phyloP scores from a whole-genome alignment of 345 rosid species.

The Tarenaya hassleriana region DNA sequence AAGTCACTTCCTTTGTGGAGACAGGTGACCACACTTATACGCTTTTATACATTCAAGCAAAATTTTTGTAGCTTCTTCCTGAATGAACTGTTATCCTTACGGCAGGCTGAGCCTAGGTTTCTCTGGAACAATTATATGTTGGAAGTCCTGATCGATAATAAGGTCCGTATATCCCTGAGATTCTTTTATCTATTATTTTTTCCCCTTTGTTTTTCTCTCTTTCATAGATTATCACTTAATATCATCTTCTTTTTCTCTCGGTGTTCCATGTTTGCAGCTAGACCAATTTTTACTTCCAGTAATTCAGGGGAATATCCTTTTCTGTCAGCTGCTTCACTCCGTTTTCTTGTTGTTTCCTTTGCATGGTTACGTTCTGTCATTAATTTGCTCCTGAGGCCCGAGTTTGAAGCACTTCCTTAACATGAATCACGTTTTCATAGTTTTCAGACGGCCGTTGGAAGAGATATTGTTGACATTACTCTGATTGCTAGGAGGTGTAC shows the following conservation, averaged over 20 bases:
- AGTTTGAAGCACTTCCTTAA: conserved; percentile 41
- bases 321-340: conserved; percentile 9
- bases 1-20: conserved; percentile 98
- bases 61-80: conserved; percentile 6
- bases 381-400: neutral
- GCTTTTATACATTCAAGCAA: conserved; percentile 5
- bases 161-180: conserved; percentile 40
- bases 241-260: conserved; percentile 19
- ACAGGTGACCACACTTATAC: conserved; percentile 51
- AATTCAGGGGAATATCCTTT: conserved; percentile 98
- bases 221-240: too few relatives aligned
- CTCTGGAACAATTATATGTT: conserved; percentile 96
- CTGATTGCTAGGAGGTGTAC: conserved; percentile 95
- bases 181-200: conserved; percentile 10
- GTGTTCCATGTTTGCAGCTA: conserved; percentile 51
- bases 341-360: conserved; percentile 17
- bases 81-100: conserved; percentile 14
- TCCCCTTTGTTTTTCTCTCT: conserved; percentile 20
- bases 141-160: conserved; percentile 88
- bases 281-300: conserved; percentile 89
- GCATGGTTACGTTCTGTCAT: conserved; percentile 6
- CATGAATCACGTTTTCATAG: conserved; percentile 56
- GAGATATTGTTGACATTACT: conserved; percentile 72
- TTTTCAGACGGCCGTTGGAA: conserved; percentile 91
- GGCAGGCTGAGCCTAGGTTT: conserved; percentile 96